Base-by-base conservation (phyloP, 352 stramenopile species). In the Phytophthora aleatoria region DNA sequence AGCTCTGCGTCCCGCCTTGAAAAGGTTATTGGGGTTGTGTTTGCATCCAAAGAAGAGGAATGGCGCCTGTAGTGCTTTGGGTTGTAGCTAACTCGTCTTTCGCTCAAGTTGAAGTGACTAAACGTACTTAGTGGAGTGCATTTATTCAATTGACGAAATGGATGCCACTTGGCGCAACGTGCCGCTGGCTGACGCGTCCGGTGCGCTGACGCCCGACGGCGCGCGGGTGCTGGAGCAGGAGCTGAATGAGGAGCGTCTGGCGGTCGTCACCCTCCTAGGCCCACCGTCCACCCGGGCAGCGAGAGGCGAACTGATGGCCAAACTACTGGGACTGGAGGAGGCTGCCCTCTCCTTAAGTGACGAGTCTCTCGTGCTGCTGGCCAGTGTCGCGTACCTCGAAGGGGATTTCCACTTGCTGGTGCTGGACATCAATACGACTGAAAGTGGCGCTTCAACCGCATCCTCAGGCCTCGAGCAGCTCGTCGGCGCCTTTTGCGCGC, bases 371-470 rank as follows among this genome's bases (percentile, higher is more conserved):
- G 61, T 65, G 30, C 47, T 88, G 55, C 48, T 90, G 9, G 78
- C 80, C 5, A 81, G 54, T 31, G 70, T 81, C 49, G 44, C 63
- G 20, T 76, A 73, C 57, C 30, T 69, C 3, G 80, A 91, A 31
- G 64, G 86, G 11, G 81, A 91, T 62, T 81, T 81, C 20, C 60
- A 69, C 0, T 11, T 89, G n/a, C 57, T 93, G 9, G 26, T 93
- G 12, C 49, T 93, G 39, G 81, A 90, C 36, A 61, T 73, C 11
- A 61, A 63, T 16, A 26, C 35, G 0, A 27, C 42, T 0, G 51
- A 67, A 35, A 47, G 15, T 3, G 57, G 42, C 2, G 47, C 26
- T 8, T 36, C 44, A 33, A 31, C 8, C 28, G 24, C 24, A 20
- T 30, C 20, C 16, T 57, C 48, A 9, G 53, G 33, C 6, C 45